Conservation (phyloP, 2,329 filamentous ascomycete genomes). For the Diaporthe sp. region DNA sequence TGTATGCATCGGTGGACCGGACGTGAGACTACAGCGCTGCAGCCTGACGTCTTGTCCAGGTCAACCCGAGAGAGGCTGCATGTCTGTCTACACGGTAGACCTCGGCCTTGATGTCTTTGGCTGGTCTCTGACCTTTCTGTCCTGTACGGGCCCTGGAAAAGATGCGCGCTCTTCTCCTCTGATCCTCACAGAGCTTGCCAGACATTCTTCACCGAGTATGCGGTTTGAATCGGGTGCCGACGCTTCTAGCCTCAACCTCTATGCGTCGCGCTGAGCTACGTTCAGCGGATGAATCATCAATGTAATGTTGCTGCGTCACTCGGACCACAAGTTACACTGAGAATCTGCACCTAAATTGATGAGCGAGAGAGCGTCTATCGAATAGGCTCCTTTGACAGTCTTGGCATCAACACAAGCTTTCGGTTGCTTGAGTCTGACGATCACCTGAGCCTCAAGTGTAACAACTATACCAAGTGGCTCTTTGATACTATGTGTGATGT, state of each 20-base stretch:
- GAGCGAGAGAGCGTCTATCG: neutral
- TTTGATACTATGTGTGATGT: neutral
- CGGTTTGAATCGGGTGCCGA: neutral
- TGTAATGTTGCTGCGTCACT: neutral
- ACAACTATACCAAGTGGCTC: neutral
- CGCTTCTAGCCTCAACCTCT: neutral
- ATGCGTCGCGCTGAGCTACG: neutral
- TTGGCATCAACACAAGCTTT: slow-evolving; percentile 24
- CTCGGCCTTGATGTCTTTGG: neutral
- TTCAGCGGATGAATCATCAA: neutral
- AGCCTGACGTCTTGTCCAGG: neutral
- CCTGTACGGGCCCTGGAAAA: neutral
- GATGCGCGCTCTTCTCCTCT: neutral
- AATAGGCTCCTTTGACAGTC: slow-evolving; percentile 6
- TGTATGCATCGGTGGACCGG: neutral
- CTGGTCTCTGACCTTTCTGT: neutral
- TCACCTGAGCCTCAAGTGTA: neutral
- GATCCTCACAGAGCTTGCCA: neutral
- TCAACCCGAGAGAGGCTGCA: neutral
- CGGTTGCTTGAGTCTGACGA: slow-evolving; percentile 12
- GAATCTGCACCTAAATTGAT: neutral
- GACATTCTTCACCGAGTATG: neutral
- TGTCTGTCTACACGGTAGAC: too few species aligned
- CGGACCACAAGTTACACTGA: neutral
- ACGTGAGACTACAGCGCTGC: neutral